Conservation (phyloP, 257 asterid species). For the Solanum dulcamara region DNA sequence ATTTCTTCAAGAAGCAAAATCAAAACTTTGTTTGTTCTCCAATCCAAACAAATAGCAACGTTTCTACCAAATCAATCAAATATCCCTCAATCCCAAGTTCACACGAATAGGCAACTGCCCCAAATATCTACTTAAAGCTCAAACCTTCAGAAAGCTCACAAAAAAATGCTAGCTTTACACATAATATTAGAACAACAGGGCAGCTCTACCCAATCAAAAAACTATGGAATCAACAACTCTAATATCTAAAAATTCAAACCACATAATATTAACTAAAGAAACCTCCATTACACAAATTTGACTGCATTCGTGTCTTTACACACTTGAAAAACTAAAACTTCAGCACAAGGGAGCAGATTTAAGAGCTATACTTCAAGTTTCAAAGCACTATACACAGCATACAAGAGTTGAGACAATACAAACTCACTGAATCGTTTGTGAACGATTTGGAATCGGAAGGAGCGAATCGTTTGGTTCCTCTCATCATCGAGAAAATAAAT, state of each 20-base stretch:
- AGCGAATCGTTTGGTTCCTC: conserved; percentile 77
- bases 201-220: neutral
- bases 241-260: neutral
- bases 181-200: neutral
- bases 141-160: neutral
- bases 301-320: neutral
- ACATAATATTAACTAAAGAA: neutral
- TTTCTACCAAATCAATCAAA: neutral
- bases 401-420: neutral
- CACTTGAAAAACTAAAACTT: neutral
- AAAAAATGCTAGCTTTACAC: neutral
- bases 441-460: conserved; percentile 43
- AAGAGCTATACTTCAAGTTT: neutral
- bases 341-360: neutral
- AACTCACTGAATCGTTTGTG: conserved; percentile 54
- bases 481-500: conserved; percentile 24
- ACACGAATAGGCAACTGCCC: no score
- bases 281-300: neutral
- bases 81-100: neutral
- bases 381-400: neutral
- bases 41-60: neutral
- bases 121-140: neutral
- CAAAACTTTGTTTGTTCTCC: neutral
- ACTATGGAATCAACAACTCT: neutral
- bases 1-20: neutral